Evolutionary conservation across 2,329 filamentous ascomycete genomes (phyloP), one percentile per base, ranked within the genome.

Genomic region (Trichophyton equinum): DNA sequence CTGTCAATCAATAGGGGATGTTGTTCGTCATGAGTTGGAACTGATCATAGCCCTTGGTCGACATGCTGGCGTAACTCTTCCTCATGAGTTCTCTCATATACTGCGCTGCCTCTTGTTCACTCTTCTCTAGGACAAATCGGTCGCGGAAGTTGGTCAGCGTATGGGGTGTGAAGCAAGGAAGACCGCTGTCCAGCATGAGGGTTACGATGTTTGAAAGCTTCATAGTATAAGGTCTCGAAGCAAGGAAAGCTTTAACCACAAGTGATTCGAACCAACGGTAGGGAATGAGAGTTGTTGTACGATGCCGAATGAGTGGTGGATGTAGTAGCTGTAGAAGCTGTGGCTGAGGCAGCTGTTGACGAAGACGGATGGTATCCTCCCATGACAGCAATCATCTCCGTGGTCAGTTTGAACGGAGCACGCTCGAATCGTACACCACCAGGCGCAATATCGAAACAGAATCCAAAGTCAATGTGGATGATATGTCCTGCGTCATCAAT

Each of bases 321-420:
- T 27, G 58, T 40, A 9, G 58, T 49, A n/a, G 58, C 36, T 20
- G 36, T 36, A 53, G 60, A 44, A 25, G 51, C 42, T 11, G 33
- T 11, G 8, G 22, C 25, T 30, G 40, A 46, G 13, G 57, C 57
- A 13, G 40, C 22, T 2, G 60, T 56, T 5, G 46, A 38, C 27
- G 46, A 42, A 40, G 55, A n/a, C 13, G 68, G 65, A 44, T 69
- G 64, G 36, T 70, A 69, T 42, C 81, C 85, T 62, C 94, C 92
- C 92, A 99, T 97, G 68, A 99, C 94, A n/a, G 91, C 89, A 62
- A 99, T 82, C 95, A 99, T 99, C 73, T 99, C 94, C 6, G 85
- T 83, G 0, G 94, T 99, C 60, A 99, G 84, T 77, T 99, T 99
- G 81, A 99, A 99, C 0, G 94, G 94, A 0, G 94, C 94, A 25